These are phyloP conservation scores for Ogataea trehaloabstinens DNA, from an alignment of 805 yeast species.

Conservation along the genomic window DNA sequence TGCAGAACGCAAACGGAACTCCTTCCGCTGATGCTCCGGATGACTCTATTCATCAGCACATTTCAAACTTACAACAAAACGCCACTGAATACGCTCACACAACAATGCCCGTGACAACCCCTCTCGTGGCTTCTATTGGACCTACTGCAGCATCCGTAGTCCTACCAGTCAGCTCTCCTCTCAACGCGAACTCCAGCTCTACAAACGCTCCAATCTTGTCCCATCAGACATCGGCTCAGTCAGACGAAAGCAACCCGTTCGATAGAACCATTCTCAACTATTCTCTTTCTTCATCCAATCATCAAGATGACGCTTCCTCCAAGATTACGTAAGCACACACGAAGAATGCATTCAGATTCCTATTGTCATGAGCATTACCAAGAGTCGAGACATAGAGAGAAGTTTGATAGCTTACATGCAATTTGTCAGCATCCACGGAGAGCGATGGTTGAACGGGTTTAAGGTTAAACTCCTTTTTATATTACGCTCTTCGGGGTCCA, in stretches of 20 bases:
- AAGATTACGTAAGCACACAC: too few species aligned
- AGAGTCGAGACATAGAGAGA: too few species aligned
- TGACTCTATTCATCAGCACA: conserved; percentile 24
- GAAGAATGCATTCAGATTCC: too few species aligned
- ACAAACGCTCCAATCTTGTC: neutral
- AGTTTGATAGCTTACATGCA: too few species aligned
- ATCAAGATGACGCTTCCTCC: too few species aligned
- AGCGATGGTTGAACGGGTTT: too few species aligned
- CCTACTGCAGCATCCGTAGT: conserved; percentile 34
- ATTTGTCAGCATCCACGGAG: too few species aligned
- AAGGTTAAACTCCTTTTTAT: too few species aligned
- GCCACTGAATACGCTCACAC: conserved; percentile 9
- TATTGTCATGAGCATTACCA: too few species aligned
- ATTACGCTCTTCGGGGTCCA: too few species aligned
- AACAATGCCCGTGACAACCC: conserved; percentile 32
- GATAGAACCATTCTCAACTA: conserved; percentile 18
- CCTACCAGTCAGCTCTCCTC: conserved; percentile 30
- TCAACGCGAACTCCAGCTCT: conserved; percentile 8
- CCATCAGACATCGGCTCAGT: neutral
- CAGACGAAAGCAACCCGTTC: conserved; percentile 23
- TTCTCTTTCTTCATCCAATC: neutral
- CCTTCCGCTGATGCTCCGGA: conserved; percentile 4
- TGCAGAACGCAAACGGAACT: conserved; percentile 17
- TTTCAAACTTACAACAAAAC: conserved; percentile 18
- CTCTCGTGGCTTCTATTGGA: conserved; percentile 35